Conservation (phyloP, 331 rosid species). For the Pyracantha coccinea region DNA sequence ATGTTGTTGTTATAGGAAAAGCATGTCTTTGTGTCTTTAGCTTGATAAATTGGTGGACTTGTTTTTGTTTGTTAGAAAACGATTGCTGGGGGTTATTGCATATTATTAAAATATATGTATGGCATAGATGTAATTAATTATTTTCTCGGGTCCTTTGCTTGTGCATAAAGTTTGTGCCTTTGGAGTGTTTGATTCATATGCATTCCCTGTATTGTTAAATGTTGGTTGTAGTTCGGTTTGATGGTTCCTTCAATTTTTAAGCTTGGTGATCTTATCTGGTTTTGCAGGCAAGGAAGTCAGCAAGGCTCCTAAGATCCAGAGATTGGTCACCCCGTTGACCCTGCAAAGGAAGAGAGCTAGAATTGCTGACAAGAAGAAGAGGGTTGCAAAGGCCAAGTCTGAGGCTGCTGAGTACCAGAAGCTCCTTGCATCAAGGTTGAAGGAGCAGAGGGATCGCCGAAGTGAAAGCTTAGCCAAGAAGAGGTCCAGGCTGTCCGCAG, state of each 20-base stretch:
- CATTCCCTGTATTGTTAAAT: background rate
- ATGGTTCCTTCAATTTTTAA: background rate
- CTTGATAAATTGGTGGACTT: background rate
- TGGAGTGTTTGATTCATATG: background rate
- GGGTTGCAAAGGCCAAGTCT: slow-evolving; percentile 43
- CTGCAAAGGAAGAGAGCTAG: slow-evolving; percentile 46
- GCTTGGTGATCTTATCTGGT: background rate
- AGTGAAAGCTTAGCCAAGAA: slow-evolving; percentile 54
- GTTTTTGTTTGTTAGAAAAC: background rate
- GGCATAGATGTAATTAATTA: too few relatives aligned
- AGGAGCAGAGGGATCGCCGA: slow-evolving; percentile 52
- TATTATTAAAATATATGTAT: background rate
- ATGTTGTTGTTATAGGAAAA: background rate
- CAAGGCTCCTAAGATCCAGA: slow-evolving; percentile 55
- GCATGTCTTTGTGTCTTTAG: background rate
- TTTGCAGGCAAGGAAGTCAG: slow-evolving; percentile 38
- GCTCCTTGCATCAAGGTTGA: slow-evolving; percentile 45
- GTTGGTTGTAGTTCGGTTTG: background rate
- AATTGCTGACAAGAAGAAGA: slow-evolving; percentile 45
- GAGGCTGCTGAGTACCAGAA: slow-evolving; percentile 54
- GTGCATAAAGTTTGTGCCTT: background rate
- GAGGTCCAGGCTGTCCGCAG: slow-evolving; percentile 53
- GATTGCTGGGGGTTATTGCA: background rate
- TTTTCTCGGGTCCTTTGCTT: too few relatives aligned
- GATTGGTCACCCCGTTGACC: slow-evolving; percentile 50